Evolutionary conservation across 1,284 basidiomycete species (phyloP), one percentile per base, ranked within the genome.

Genomic region (Leccinum angustisporum): DNA sequence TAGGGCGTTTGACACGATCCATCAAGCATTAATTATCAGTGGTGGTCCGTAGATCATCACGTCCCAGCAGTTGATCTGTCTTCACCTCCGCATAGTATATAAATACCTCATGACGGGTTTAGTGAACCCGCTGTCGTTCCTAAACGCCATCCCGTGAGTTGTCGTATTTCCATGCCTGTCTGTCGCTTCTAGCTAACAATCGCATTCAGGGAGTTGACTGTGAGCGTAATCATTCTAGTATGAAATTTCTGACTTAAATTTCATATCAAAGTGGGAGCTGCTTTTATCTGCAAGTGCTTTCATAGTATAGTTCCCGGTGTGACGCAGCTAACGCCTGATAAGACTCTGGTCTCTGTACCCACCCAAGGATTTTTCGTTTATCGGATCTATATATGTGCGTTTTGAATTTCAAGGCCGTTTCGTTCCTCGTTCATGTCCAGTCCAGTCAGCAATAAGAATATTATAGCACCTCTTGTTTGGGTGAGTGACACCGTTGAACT

Each of bases 311-410:
- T 30, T 1, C 27, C 14, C 16, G 14, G 14, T 43, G 11, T 14
- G 34, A 33, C 3, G n/a, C 9, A 57, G n/a, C 48, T 60, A 48
- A 60, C 10, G 6, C 7, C 13, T 13, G 4, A 25, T 1, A 34
- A 60, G 59, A 57, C 48, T 13, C 16, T 57, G 18, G 54, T 60
- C 25, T 38, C 48, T n/a, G 54, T 60, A 33, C 59, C 59, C 21
- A 60, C 59, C 4, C 54, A 60, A 57, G 59, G 59, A 14, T 60
- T 56, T 40, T 59, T 59, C 5, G 25, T 60, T 13, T 57, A 57
- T 34, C 54, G 59, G 30, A 60, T 60, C 8, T 60, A 60, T 18
- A 14, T 57, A 52, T 57, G 59, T 60, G 13, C 48, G 59, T 51
- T 10, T 38, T 38, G 31, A 11, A 1, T 3, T 5, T n/a, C 25